A percentile compares a stretch with the other conserved stretches of the same genome.
These are phyloP conservation scores for Fusarium pininemorale DNA, from an alignment of 2,329 filamentous ascomycete species.

Conservation along the genomic window DNA sequence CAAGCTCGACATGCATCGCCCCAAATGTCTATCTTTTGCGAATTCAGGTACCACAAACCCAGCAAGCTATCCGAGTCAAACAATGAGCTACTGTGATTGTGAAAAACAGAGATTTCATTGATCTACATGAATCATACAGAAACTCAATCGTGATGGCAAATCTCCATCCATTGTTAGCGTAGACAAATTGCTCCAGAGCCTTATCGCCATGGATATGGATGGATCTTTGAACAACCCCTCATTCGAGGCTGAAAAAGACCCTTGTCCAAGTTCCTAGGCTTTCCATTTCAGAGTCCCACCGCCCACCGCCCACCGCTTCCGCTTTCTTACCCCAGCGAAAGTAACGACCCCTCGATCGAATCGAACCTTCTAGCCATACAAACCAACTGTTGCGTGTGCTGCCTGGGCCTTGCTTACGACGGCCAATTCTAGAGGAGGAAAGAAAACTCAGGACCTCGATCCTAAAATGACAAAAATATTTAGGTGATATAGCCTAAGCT, in stretches of 20 bases:
- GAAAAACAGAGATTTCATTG: conserved; percentile 7
- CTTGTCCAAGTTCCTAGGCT: conserved; percentile 32
- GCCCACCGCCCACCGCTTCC: conserved; percentile 26
- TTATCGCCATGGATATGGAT: neutral
- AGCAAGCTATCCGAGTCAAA: conserved; percentile 19
- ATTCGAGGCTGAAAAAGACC: conserved; percentile 36
- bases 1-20: conserved; percentile 23
- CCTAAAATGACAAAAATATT: too few relatives aligned
- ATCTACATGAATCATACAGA: conserved; percentile 19
- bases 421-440: neutral
- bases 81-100: neutral
- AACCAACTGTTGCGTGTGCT: neutral
- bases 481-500: too few relatives aligned
- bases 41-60: conserved; percentile 29
- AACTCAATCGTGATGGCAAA: conserved; percentile 4
- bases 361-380: conserved; percentile 41
- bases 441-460: too few relatives aligned
- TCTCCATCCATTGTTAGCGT: neutral
- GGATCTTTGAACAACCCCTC: conserved; percentile 14
- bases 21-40: conserved; percentile 26
- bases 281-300: conserved; percentile 30
- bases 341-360: conserved; percentile 16
- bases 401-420: neutral
- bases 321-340: conserved; percentile 10
- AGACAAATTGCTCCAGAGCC: neutral